phyloP scores from a whole-genome alignment of 768 basidiomycete genomes.

The Fomitopsis serialis region DNA sequence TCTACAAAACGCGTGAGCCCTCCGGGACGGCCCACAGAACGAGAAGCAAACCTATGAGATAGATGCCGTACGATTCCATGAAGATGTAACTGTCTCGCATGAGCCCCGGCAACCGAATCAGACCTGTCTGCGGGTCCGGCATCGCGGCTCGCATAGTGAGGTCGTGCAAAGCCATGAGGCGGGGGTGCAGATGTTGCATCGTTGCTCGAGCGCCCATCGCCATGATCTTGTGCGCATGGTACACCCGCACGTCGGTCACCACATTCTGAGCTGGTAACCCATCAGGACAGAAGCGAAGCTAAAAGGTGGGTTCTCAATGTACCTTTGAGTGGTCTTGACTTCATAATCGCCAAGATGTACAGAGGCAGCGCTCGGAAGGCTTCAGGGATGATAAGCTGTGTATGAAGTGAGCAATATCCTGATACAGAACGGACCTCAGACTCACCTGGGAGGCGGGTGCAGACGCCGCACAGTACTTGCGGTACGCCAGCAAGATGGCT shows the following conservation, averaged over 20 bases:
- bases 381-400: constrained; percentile 90
- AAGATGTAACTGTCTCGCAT: constrained; percentile 81
- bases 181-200: constrained; percentile 83
- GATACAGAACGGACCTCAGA: neutral
- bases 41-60: constrained; percentile 71
- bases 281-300: neutral
- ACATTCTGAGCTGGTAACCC: constrained; percentile 65
- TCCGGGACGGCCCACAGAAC: constrained; percentile 1
- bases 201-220: constrained; percentile 63
- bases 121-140: constrained; percentile 53
- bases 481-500: constrained; percentile 77
- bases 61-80: constrained; percentile 91
- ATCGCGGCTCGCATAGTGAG: constrained; percentile 66
- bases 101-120: constrained; percentile 61
- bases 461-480: constrained; percentile 81
- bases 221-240: constrained; percentile 70
- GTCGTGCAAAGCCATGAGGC: constrained; percentile 83
- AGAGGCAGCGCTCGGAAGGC: constrained; percentile 83
- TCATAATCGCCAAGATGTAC: constrained; percentile 75
- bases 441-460: constrained; percentile 73
- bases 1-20: constrained; percentile 40
- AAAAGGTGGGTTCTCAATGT: constrained; percentile 2
- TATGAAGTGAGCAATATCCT: constrained; percentile 8
- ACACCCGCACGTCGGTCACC: constrained; percentile 90
- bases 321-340: constrained; percentile 95